phyloP scores from a whole-genome alignment of 2,329 filamentous ascomycete species.

The Aspergillus transmontanensis region DNA sequence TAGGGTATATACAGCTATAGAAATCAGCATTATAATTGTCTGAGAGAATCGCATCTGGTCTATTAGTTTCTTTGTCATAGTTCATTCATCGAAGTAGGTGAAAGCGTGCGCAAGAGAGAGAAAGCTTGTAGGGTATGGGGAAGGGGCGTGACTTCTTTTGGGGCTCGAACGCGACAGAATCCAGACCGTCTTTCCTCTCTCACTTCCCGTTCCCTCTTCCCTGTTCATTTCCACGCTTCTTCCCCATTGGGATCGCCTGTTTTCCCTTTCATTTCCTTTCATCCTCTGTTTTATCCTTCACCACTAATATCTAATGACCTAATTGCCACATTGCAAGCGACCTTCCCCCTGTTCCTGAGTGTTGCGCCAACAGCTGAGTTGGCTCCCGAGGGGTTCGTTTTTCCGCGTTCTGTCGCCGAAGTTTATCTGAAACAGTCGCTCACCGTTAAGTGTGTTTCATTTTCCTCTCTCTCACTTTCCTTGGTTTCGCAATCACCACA shows the following conservation, averaged over 20 bases:
- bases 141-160: neutral
- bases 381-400: constrained; percentile 3
- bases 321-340: neutral
- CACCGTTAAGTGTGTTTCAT: constrained; percentile 9
- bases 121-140: neutral
- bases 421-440: constrained; percentile 12
- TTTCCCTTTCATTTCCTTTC: neutral
- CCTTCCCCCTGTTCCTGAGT: constrained; percentile 10
- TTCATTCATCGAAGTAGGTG: neutral
- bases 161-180: neutral
- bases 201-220: constrained; percentile 11
- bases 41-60: neutral
- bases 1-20: neutral
- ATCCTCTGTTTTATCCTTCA: neutral
- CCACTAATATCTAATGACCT: neutral
- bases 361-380: constrained; percentile 1
- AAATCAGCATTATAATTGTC: neutral
- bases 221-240: neutral
- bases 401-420: constrained; percentile 5
- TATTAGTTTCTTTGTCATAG: neutral
- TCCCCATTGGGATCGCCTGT: neutral
- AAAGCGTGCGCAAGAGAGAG: neutral
- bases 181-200: constrained; percentile 2
- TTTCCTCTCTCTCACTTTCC: neutral
- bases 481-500: constrained; percentile 2